Evolutionary conservation across 257 asterid genomes (phyloP).

Genomic region (Handroanthus guayacan): DNA sequence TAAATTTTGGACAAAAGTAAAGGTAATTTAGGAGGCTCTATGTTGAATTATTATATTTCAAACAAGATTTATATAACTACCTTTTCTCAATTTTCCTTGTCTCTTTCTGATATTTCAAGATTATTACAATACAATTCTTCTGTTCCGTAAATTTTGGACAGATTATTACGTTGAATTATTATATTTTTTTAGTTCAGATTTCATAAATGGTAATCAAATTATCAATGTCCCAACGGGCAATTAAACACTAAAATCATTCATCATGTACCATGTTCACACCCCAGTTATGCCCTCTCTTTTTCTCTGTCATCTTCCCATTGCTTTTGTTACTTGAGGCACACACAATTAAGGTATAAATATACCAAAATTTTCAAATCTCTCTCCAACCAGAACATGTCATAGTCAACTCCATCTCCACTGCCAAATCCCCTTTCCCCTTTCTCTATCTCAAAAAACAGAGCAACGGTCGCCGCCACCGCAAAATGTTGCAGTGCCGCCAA

Average conservation of each 20-base stretch:
- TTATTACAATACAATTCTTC: too few relatives aligned
- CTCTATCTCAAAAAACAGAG: not conserved
- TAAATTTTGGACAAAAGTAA: too few relatives aligned
- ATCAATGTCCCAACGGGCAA: too few relatives aligned
- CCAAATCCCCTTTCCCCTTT: slow-evolving; percentile 13
- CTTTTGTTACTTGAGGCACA: slow-evolving; percentile 24
- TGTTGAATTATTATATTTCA: too few relatives aligned
- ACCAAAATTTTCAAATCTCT: slow-evolving; percentile 37
- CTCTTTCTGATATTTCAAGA: too few relatives aligned
- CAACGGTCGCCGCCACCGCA: slow-evolving; percentile 26
- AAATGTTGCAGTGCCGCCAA: slow-evolving; percentile 26
- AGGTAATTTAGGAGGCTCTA: too few relatives aligned
- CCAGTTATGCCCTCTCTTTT: not conserved
- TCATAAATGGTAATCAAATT: too few relatives aligned
- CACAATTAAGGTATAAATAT: slow-evolving; percentile 38
- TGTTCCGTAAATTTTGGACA: too few relatives aligned
- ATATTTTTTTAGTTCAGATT: too few relatives aligned
- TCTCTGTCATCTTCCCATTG: not conserved
- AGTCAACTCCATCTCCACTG: slow-evolving; percentile 19
- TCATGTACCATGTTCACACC: not conserved
- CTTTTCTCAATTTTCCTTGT: too few relatives aligned
- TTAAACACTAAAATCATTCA: not conserved
- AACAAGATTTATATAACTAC: too few relatives aligned
- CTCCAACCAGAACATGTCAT: slow-evolving; percentile 45
- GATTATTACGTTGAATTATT: too few relatives aligned